phyloP scores from a whole-genome alignment of 2,329 filamentous ascomycete genomes.

The Orbilia ellipsospora region DNA sequence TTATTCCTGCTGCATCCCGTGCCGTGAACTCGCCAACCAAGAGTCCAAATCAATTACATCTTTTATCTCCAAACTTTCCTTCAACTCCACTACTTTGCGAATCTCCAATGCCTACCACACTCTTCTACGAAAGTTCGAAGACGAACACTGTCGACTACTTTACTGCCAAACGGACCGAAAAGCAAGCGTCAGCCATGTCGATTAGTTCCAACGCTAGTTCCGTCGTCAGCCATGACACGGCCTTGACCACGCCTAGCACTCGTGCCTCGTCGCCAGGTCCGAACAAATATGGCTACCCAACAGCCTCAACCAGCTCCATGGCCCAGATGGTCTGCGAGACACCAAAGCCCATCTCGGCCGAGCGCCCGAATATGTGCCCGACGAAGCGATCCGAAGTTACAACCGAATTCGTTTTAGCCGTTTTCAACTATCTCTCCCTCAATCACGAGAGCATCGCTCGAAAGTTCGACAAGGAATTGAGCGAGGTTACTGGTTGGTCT shows the following conservation, averaged over 20 bases:
- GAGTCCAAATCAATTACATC: constrained; percentile 21
- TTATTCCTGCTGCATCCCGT: constrained; percentile 55
- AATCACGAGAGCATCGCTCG: constrained; percentile 58
- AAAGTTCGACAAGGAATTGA: constrained; percentile 58
- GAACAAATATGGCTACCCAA: constrained; percentile 43
- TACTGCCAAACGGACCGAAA: constrained; percentile 32
- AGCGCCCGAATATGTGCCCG: constrained; percentile 51
- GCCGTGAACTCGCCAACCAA: constrained; percentile 30
- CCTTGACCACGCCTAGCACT: constrained; percentile 47
- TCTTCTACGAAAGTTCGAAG: constrained; percentile 54
- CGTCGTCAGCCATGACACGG: constrained; percentile 46
- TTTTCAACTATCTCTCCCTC: constrained; percentile 58
- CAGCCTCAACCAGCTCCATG: constrained; percentile 40
- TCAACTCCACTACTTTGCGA: constrained; percentile 43
- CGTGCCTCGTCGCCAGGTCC: constrained; percentile 44
- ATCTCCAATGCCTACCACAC: constrained; percentile 53
- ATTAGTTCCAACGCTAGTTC: constrained; percentile 49
- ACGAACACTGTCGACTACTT: constrained; percentile 45
- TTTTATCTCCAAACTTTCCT: constrained; percentile 27
- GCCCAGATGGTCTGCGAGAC: constrained; percentile 52
- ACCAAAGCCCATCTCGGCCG: constrained; percentile 29
- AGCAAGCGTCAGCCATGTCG: constrained; percentile 47
- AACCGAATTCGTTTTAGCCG: constrained; percentile 57
- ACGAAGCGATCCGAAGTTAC: constrained; percentile 54
- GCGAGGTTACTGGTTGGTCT: constrained; percentile 56